Evolutionary conservation across 2,329 filamentous ascomycete species (phyloP).

Genomic region (Sclerotinia nivalis): DNA sequence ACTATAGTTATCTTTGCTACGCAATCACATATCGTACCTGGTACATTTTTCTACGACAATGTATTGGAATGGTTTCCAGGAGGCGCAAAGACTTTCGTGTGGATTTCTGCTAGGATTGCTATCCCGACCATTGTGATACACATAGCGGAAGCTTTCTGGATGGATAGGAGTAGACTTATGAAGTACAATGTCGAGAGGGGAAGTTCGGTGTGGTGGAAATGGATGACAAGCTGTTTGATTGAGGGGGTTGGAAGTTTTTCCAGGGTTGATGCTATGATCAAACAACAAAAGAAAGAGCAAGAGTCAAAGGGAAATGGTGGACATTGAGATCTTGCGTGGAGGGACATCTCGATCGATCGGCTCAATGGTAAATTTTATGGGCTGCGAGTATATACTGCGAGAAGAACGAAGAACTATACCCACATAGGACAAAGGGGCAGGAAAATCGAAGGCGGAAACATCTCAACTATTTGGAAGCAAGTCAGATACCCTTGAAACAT

Average conservation of each 20-base stretch:
- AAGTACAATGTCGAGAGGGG: constrained; percentile 52
- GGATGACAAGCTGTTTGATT: constrained; percentile 54
- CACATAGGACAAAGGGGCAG: neutral
- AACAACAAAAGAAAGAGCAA: constrained; percentile 46
- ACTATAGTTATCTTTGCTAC: constrained; percentile 55
- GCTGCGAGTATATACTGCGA: neutral
- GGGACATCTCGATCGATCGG: neutral
- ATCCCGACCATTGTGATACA: constrained; percentile 65
- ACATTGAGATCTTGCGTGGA: neutral
- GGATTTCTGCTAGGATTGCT: constrained; percentile 60
- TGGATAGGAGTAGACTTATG: constrained; percentile 51
- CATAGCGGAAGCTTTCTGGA: constrained; percentile 57
- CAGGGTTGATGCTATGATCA: constrained; percentile 54
- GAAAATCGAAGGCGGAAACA: neutral
- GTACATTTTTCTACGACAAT: constrained; percentile 51
- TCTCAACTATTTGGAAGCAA: neutral
- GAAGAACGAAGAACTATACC: neutral
- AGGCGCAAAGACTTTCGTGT: constrained; percentile 59
- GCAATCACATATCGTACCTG: constrained; percentile 54
- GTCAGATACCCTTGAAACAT: neutral
- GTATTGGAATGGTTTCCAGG: constrained; percentile 56
- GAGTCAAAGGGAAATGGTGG: constrained; percentile 32
- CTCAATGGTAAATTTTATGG: neutral
- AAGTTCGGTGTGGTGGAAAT: constrained; percentile 52
- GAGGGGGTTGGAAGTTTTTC: constrained; percentile 55